A percentile compares a stretch with the other conserved stretches of the same genome.
These are phyloP conservation scores for Pseudozyma thailandica DNA, from an alignment of 1,284 basidiomycete genomes.

Conservation along the genomic window DNA sequence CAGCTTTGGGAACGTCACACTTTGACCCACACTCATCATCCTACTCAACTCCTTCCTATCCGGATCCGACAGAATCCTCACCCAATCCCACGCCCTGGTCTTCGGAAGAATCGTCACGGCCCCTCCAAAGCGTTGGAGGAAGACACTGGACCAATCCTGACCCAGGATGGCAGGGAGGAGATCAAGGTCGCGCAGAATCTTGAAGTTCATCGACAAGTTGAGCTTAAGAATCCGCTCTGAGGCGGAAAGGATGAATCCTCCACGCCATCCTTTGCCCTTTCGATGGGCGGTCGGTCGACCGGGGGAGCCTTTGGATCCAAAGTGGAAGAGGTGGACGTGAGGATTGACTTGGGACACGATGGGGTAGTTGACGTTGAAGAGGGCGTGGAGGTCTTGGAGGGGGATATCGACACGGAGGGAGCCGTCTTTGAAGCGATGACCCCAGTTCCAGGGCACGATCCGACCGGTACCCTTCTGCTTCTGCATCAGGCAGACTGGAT, in stretches of 20 bases:
- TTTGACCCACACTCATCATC: slow-evolving; percentile 59
- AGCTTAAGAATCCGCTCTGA: slow-evolving; percentile 67
- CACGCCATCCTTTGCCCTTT: slow-evolving; percentile 80
- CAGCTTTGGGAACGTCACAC: slow-evolving; percentile 63
- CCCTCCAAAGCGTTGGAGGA: slow-evolving; percentile 63
- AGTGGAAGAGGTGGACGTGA: slow-evolving; percentile 98
- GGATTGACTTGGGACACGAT: slow-evolving; percentile 97
- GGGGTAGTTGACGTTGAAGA: slow-evolving; percentile 83
- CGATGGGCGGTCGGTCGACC: slow-evolving; percentile 92
- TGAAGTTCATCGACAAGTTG: slow-evolving; percentile 64
- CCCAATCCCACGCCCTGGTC: slow-evolving; percentile 63
- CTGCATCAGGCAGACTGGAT: slow-evolving; percentile 84
- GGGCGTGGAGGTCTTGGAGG: slow-evolving; percentile 81
- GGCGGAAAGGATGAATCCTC: slow-evolving; percentile 83
- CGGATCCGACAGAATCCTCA: slow-evolving; percentile 62
- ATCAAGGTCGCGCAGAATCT: slow-evolving; percentile 65
- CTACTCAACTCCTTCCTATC: slow-evolving; percentile 57
- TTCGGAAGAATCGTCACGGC: slow-evolving; percentile 66
- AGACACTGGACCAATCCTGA: slow-evolving; percentile 64
- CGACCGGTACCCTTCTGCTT: slow-evolving; percentile 81
- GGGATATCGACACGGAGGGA: slow-evolving; percentile 83
- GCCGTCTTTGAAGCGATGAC: slow-evolving; percentile 70
- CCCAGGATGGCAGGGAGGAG: slow-evolving; percentile 63
- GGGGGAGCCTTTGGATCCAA: slow-evolving; percentile 90
- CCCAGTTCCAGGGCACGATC: slow-evolving; percentile 92